phyloP scores from a whole-genome alignment of 768 basidiomycete species.

The Chlorophyllum brunneum region DNA sequence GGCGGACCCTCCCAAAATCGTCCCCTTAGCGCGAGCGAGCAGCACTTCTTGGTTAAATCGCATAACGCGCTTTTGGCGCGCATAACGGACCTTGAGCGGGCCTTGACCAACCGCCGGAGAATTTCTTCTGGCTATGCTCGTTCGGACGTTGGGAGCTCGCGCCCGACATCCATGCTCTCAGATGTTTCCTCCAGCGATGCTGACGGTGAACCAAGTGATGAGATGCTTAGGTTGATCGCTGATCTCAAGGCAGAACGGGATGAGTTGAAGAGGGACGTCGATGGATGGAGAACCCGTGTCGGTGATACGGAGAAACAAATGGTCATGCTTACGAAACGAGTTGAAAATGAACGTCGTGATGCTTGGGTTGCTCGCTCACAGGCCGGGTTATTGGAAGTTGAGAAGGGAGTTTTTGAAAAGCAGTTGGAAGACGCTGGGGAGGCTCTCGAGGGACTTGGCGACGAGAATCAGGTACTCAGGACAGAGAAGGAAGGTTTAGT shows the following conservation, averaged over 20 bases:
- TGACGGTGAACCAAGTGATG: constrained; percentile 58
- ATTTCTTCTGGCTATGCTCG: constrained; percentile 29
- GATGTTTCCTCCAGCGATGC: constrained; percentile 33
- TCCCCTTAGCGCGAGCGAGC: constrained; percentile 69
- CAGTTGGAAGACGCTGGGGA: constrained; percentile 36
- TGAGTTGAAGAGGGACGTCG: constrained; percentile 82
- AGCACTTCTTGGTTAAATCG: constrained; percentile 83
- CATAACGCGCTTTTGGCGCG: constrained; percentile 80
- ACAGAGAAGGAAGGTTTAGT: constrained; percentile 24
- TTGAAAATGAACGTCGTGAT: constrained; percentile 78
- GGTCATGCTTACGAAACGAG: constrained; percentile 57
- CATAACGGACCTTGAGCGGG: constrained; percentile 77
- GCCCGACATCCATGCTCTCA: constrained; percentile 49
- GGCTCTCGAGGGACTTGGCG: constrained; percentile 22
- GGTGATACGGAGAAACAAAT: constrained; percentile 71
- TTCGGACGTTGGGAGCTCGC: constrained; percentile 37
- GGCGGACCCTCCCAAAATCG: constrained; percentile 34
- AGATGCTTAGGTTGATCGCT: constrained; percentile 70
- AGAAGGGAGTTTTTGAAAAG: constrained; percentile 56
- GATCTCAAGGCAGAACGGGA: constrained; percentile 89
- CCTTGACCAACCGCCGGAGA: constrained; percentile 43
- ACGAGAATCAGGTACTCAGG: constrained; percentile 24
- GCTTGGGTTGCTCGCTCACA: constrained; percentile 82
- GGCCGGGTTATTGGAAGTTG: constrained; percentile 59
- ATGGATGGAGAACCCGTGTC: constrained; percentile 81